Evolutionary conservation across 139 green algal species (phyloP).

Genomic region (Prasinococcaceae sp.): DNA sequence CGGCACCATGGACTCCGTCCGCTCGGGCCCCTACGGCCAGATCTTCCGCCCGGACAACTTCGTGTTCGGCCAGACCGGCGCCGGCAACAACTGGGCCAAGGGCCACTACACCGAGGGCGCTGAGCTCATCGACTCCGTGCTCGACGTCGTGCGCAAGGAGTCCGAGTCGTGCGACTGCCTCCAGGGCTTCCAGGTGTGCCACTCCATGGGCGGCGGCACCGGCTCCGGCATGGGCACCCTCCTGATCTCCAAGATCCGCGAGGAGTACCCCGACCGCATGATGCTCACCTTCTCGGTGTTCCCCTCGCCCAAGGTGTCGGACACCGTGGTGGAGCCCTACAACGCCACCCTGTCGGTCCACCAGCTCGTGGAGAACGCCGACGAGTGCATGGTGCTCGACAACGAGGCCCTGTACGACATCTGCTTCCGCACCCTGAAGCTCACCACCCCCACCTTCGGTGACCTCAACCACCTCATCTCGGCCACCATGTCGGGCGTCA

Average conservation of each 20-base stretch:
- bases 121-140: constrained; percentile 90
- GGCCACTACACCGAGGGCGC: constrained; percentile 95
- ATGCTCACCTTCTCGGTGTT: constrained; percentile 99
- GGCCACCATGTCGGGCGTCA: constrained; percentile 98
- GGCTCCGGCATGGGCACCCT: constrained; percentile 96
- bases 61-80: constrained; percentile 84
- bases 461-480: constrained; percentile 91
- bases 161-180: constrained; percentile 91
- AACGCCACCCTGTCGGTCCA: constrained; percentile 99
- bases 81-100: constrained; percentile 97
- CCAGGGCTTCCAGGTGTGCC: constrained; percentile 77
- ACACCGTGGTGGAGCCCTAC: constrained; percentile 99
- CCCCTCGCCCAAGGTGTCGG: constrained; percentile 96
- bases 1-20: constrained; percentile 74
- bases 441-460: constrained; percentile 87
- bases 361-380: constrained; percentile 98
- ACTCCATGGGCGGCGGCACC: constrained; percentile 91
- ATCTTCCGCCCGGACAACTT: constrained; percentile 82
- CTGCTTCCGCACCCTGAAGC: constrained; percentile 98
- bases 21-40: constrained; percentile 21
- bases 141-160: constrained; percentile 95
- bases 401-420: constrained; percentile 99
- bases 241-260: constrained; percentile 94
- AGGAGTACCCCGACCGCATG: constrained; percentile 97
- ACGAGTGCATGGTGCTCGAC: constrained; percentile 98